Base-by-base conservation (phyloP, 331 rosid species). In the Cydonia oblonga region DNA sequence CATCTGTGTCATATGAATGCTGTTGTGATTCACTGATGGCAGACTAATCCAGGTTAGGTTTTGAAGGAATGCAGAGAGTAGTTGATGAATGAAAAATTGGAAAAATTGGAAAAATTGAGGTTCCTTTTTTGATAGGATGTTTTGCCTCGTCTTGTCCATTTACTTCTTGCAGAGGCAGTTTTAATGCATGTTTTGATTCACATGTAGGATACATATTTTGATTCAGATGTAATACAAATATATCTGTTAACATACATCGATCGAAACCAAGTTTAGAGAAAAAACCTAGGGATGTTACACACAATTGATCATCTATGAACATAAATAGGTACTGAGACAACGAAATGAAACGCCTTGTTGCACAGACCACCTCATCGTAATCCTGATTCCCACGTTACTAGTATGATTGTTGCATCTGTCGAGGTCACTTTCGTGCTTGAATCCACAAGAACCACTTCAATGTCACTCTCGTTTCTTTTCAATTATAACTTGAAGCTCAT, bases 21-120 rank as follows among this genome's bases (percentile, higher is more conserved):
- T 16, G 3, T 23, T 57, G 18, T 57, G 66, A 57, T 70, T 52
- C 52, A 14, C 24, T 56, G 54, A 3, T 8, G 38, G 30, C 33
- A 3, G 18, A 3, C 6, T 59, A 64, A 62, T 33, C 64, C 90
- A 70, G 76, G 65, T 42, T 73, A 63, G 71, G 66, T 64, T 53
- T 66, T 20, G 35, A 58, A 28, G 59, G 72, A 15, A 76, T 64
- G 73, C 64, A 68, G 61, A 33, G 62, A 60, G 57, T 60, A 44
- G 76, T 59, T 76, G 64, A 13, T 7, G 19, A 25, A 66, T 8
- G 56, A 7, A 51, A 53, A 53, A 12, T 10, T 14, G 8, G 16
- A 52, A 5, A 20, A 12, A 19, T 72, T 22, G 8, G 16, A 52
- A 5, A 20, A 12, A 19, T 72, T 22, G 71, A 40, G 68, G 30